Evolutionary conservation across 2,329 filamentous ascomycete species (phyloP), one percentile per base, ranked within the genome.

Genomic region (Bimuria novae-zelandiae): DNA sequence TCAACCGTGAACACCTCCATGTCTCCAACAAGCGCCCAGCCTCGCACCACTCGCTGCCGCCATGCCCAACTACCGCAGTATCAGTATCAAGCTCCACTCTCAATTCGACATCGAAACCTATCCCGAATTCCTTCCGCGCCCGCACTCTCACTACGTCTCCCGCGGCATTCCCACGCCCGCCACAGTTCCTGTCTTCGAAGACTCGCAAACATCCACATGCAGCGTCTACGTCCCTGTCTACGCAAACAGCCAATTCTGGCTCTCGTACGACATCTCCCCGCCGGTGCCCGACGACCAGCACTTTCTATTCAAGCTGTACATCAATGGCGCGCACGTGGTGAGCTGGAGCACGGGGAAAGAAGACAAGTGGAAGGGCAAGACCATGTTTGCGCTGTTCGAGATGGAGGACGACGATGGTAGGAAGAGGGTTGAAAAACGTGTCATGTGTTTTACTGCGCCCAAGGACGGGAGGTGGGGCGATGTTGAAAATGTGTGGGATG

Each of bases 301-400:
- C 55, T 78, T 75, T 52, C 72, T 78, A 54, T 80, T 80, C 72
- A 80, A 80, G 60, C 63, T 80, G 25, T 74, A 74, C 56, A 63
- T 78, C 54, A 69, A 76, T 30, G 71, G 68, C 14, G 60, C 60
- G 22, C 67, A 70, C 25, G 57, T 79, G 12, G 63, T 77, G 8
- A 79, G 67, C 54, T 81, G 78, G 78, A 73, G 74, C 2, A 71
- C 70, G 1, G 77, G 76, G 2, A 72, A 71, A 43, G 67, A 75
- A 14, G 70, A 80, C 11, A 61, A 60, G 3, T 80, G 72, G 70
- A 66, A 61, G 16, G 79, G 79, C 0, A 78, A 77, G 58, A 74
- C 73, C 0, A 73, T 78, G 67, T 80, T 77, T 60, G 76, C 68
- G 3, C 57, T 80, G 6, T 78, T 72, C 49, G 69, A 76, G 56